A percentile compares a stretch with the other conserved stretches of the same genome.
Conservation (phyloP, 176 grass and related monocot species). For the Bothriochloa decipiens region DNA sequence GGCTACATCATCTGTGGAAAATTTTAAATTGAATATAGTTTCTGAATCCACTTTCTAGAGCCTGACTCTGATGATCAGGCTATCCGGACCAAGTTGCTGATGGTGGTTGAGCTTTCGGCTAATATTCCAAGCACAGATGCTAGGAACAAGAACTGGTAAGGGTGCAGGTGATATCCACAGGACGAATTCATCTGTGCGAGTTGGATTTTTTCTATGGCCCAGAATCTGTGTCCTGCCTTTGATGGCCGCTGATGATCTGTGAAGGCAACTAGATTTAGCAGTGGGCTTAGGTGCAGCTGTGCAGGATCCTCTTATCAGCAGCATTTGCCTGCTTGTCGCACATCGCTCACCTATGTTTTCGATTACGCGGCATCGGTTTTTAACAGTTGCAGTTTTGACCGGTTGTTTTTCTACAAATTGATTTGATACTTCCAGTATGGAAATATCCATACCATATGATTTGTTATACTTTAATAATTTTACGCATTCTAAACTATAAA, state of each 20-base stretch:
- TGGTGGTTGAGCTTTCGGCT: not conserved
- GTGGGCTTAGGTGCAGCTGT: conserved; percentile 15
- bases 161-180: not conserved
- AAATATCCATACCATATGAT: no score
- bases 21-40: not conserved
- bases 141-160: not conserved
- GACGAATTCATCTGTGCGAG: conserved; percentile 3
- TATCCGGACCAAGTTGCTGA: not conserved
- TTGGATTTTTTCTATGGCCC: not conserved
- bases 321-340: no score
- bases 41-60: not conserved
- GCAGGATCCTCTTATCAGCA: not conserved
- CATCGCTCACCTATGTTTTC: no score
- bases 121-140: conserved; percentile 27
- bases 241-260: not conserved
- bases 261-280: not conserved
- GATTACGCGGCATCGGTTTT: no score
- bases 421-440: no score
- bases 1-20: not conserved
- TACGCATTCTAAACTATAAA: no score
- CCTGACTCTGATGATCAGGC: not conserved
- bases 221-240: conserved; percentile 25
- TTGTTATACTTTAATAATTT: no score
- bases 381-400: no score
- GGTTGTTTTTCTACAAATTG: no score